Conservation (phyloP, 2,329 filamentous ascomycete genomes). For the Triangularia setosa region DNA sequence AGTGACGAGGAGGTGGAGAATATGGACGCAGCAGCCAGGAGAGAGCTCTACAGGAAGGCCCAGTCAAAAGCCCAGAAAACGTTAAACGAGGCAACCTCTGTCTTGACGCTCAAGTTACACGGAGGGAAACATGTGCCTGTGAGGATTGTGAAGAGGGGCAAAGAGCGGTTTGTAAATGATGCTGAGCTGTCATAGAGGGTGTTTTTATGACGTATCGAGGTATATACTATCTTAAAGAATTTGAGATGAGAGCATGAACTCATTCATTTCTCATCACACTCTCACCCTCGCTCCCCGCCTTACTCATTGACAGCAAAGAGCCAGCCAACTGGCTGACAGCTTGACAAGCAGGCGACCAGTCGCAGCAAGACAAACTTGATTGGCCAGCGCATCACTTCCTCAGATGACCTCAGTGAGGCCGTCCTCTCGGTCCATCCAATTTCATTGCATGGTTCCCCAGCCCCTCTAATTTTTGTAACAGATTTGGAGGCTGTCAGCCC, state of each 20-base stretch:
- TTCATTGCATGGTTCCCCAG: constrained; percentile 1
- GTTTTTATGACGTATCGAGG: neutral
- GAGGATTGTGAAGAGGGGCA: constrained; percentile 63
- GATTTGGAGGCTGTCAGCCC: neutral
- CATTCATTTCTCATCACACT: too few relatives aligned
- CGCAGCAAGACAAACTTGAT: neutral
- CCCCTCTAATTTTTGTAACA: neutral
- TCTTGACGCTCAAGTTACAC: constrained; percentile 70
- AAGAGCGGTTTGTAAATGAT: constrained; percentile 61
- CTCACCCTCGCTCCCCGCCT: neutral
- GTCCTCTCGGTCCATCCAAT: neutral
- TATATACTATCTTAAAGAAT: neutral
- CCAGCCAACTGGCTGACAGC: neutral
- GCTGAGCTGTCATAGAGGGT: constrained; percentile 24
- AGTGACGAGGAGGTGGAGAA: constrained; percentile 49
- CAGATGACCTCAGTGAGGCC: constrained; percentile 13
- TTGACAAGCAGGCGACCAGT: neutral
- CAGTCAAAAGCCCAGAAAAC: constrained; percentile 49
- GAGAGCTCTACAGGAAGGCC: constrained; percentile 58
- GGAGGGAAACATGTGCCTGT: constrained; percentile 59
- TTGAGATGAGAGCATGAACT: too few relatives aligned
- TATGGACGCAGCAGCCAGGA: constrained; percentile 46
- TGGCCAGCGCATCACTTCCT: constrained; percentile 1
- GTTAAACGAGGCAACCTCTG: constrained; percentile 52
- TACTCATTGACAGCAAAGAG: neutral